Percentiles rank a stretch among this genome's conserved stretches.
These are phyloP conservation scores for Candida namnaoensis DNA, from an alignment of 805 yeast genomes.

Conservation along the genomic window DNA sequence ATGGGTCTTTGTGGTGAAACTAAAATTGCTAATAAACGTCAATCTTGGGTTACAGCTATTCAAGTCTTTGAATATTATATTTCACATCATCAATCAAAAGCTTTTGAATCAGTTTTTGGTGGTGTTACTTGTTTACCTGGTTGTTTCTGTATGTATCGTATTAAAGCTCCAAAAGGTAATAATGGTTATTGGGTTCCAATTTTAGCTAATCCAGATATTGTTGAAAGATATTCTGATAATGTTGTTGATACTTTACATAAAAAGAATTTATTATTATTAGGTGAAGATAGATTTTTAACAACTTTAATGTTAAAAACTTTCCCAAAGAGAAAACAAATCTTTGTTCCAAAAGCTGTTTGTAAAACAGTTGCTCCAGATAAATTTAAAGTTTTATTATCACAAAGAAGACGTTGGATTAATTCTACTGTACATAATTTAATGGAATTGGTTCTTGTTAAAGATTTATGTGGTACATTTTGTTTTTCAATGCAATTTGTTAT, in stretches of 20 bases:
- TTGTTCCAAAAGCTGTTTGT: conserved; percentile 87
- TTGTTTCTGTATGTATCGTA: conserved; percentile 87
- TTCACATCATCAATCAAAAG: conserved; percentile 91
- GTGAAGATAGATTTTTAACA: conserved; percentile 84
- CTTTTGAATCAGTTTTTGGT: conserved; percentile 91
- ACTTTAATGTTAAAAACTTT: conserved; percentile 82
- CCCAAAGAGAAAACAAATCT: conserved; percentile 82
- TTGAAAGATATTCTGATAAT: conserved; percentile 84
- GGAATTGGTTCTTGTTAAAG: conserved; percentile 78
- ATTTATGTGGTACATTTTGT: conserved; percentile 90
- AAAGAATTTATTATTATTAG: conserved; percentile 76
- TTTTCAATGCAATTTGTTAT: conserved; percentile 93
- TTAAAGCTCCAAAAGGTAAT: conserved; percentile 77
- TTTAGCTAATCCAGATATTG: conserved; percentile 87
- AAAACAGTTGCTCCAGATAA: conserved; percentile 84
- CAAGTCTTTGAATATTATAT: conserved; percentile 92
- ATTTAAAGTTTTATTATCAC: conserved; percentile 74
- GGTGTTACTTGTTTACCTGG: conserved; percentile 95
- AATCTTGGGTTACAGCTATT: conserved; percentile 85
- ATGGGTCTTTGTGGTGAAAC: conserved; percentile 97
- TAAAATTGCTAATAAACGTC: conserved; percentile 73
- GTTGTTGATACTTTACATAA: conserved; percentile 77
- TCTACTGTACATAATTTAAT: conserved; percentile 89
- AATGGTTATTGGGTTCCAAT: conserved; percentile 90
- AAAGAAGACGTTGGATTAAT: conserved; percentile 95